These are phyloP conservation scores for Cryptococcus depauperatus DNA, from an alignment of 1,284 basidiomycete genomes.

Conservation along the genomic window DNA sequence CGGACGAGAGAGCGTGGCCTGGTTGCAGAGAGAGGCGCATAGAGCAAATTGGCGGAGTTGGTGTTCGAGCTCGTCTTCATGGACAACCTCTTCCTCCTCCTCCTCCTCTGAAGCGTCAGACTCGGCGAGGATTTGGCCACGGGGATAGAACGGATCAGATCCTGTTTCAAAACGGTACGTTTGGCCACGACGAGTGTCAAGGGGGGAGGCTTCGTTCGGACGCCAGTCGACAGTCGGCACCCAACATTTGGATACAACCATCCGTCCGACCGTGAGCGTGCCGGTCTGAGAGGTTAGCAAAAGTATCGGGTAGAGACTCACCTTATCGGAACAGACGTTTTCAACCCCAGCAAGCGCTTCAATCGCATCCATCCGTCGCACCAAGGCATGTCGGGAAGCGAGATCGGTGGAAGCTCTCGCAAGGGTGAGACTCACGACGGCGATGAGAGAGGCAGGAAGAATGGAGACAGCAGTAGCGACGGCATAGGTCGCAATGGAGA, in stretches of 20 bases:
- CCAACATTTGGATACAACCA: constrained; percentile 56
- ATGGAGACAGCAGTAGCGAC: constrained; percentile 52
- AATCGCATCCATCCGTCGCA: constrained; percentile 48
- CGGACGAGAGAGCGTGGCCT: constrained; percentile 45
- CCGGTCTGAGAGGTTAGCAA: constrained; percentile 45
- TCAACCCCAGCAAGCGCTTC: constrained; percentile 58
- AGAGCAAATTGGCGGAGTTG: constrained; percentile 44
- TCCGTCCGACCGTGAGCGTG: constrained; percentile 54
- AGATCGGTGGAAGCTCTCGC: constrained; percentile 45
- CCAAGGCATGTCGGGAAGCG: constrained; percentile 48
- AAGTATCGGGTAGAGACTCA: constrained; percentile 2
- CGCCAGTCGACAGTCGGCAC: constrained; percentile 42
- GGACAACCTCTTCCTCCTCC: constrained; percentile 23
- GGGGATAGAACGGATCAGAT: constrained; percentile 46
- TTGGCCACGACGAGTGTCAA: constrained; percentile 34
- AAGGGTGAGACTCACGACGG: constrained; percentile 45
- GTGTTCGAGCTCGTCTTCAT: constrained; percentile 33
- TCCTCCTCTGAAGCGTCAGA: constrained; percentile 24
- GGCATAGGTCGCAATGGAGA: constrained; percentile 46
- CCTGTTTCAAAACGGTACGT: constrained; percentile 44
- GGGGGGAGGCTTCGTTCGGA: constrained; percentile 21
- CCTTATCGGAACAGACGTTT: constrained; percentile 57
- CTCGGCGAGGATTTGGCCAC: constrained; percentile 36
- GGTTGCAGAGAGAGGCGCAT: constrained; percentile 49
- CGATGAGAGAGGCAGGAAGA: constrained; percentile 49